Percentiles rank a stretch among this genome's conserved stretches.
phyloP scores from a whole-genome alignment of 1,139 yeast genomes.

The Yamadazyma aaseri region DNA sequence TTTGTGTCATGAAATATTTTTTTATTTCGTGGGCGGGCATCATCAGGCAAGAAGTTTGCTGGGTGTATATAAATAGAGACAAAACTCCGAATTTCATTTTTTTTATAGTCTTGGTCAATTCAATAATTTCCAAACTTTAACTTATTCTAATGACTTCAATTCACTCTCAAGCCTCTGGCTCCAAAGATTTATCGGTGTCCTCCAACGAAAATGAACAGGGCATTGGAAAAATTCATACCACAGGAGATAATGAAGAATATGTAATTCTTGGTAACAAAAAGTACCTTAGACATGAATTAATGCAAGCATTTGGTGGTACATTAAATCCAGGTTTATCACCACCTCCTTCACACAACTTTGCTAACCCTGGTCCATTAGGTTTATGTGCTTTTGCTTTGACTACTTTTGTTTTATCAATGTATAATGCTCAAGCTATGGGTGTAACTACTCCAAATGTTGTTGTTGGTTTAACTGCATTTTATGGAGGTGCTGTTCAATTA shows the following conservation, averaged over 20 bases:
- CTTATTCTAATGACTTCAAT: slow-evolving; percentile 8
- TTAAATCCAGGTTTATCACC: slow-evolving; percentile 41
- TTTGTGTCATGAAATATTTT: not conserved
- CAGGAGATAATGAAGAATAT: slow-evolving; percentile 25
- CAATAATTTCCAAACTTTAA: too few relatives aligned
- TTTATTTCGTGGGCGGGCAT: slow-evolving; percentile 7
- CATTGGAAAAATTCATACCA: slow-evolving; percentile 16
- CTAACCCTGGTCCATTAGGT: slow-evolving; percentile 65
- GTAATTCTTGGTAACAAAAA: slow-evolving; percentile 31
- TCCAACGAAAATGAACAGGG: slow-evolving; percentile 10
- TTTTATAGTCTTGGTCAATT: not conserved
- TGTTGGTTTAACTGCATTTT: slow-evolving; percentile 44
- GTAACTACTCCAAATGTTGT: slow-evolving; percentile 33
- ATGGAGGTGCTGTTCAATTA: slow-evolving; percentile 48
- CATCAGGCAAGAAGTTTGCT: too few relatives aligned
- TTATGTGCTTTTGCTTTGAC: slow-evolving; percentile 52
- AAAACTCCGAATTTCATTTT: slow-evolving; percentile 3
- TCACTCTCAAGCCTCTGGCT: slow-evolving; percentile 14
- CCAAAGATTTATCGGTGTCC: slow-evolving; percentile 14
- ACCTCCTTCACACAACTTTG: slow-evolving; percentile 36
- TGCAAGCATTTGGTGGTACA: slow-evolving; percentile 37
- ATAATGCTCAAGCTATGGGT: slow-evolving; percentile 42
- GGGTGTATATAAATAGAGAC: too few relatives aligned
- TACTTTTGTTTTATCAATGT: slow-evolving; percentile 48
- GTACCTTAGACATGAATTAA: slow-evolving; percentile 36